Percentiles rank a stretch among this genome's conserved stretches.
Conservation (phyloP, 352 stramenopile species). For the Paralagenidium karlingii region DNA sequence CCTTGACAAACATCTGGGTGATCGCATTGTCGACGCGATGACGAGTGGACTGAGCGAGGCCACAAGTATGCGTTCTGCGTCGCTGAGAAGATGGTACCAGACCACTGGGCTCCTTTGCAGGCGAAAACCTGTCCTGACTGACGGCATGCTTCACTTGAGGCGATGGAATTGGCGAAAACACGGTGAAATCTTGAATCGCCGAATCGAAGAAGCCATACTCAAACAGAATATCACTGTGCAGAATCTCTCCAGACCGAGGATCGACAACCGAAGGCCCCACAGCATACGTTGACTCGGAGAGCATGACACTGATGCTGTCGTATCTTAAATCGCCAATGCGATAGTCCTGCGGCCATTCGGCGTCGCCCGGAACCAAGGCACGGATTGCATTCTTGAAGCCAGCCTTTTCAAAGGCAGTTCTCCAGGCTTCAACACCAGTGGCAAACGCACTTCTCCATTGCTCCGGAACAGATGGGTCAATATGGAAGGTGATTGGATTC, state of each 20-base stretch:
- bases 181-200: slow-evolving; percentile 37
- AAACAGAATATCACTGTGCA: slow-evolving; percentile 79
- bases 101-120: no score
- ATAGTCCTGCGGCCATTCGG: slow-evolving; percentile 70
- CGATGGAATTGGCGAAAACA: slow-evolving; percentile 17
- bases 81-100: no score
- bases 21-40: no score
- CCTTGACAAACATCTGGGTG: no score
- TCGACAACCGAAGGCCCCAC: slow-evolving; percentile 55
- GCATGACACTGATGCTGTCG: slow-evolving; percentile 78
- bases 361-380: slow-evolving; percentile 45
- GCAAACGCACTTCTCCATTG: slow-evolving; percentile 53
- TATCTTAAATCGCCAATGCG: slow-evolving; percentile 75
- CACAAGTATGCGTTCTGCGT: no score
- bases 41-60: no score
- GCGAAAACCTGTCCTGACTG: no score
- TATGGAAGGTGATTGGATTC: slow-evolving; percentile 62
- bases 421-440: slow-evolving; percentile 60
- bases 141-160: slow-evolving; percentile 9
- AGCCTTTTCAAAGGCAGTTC: slow-evolving; percentile 57
- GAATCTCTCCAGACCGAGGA: slow-evolving; percentile 71
- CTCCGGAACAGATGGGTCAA: slow-evolving; percentile 65
- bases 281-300: slow-evolving; percentile 65
- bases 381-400: slow-evolving; percentile 60
- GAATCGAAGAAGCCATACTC: slow-evolving; percentile 78